phyloP scores from a whole-genome alignment of 1,284 basidiomycete species.

The Cutaneotrichosporon arboriforme region DNA sequence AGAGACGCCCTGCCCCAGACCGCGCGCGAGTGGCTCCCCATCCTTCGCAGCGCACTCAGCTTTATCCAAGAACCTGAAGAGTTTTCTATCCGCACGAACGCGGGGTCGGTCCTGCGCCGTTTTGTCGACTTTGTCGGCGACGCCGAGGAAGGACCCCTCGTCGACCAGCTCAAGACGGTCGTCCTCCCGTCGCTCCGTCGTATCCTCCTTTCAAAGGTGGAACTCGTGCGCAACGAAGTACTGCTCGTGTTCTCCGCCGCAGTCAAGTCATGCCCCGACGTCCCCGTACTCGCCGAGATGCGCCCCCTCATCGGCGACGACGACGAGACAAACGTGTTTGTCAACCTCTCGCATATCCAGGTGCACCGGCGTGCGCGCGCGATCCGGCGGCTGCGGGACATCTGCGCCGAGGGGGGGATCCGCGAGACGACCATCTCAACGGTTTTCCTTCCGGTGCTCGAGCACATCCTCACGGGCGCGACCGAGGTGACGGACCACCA shows the following conservation, averaged over 20 bases:
- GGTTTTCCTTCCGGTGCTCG: constrained; percentile 80
- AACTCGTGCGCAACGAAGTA: constrained; percentile 83
- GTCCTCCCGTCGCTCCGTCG: constrained; percentile 80
- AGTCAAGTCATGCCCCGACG: constrained; percentile 60
- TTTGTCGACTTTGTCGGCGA: constrained; percentile 63
- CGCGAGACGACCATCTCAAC: constrained; percentile 71
- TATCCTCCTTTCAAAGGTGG: constrained; percentile 70
- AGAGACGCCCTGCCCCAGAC: constrained; percentile 47
- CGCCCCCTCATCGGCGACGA: constrained; percentile 76
- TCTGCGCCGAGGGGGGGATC: constrained; percentile 65
- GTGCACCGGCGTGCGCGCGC: constrained; percentile 85
- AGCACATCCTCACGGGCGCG: constrained; percentile 69
- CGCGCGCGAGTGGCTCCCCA: constrained; percentile 62
- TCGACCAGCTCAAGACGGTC: constrained; percentile 58
- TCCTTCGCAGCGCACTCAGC: constrained; percentile 78
- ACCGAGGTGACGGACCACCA: constrained; percentile 73
- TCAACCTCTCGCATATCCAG: constrained; percentile 93
- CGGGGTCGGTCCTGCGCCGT: constrained; percentile 67
- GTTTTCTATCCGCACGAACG: constrained; percentile 77
- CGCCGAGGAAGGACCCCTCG: constrained; percentile 51
- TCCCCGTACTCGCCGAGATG: constrained; percentile 70
- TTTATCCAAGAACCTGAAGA: constrained; percentile 88
- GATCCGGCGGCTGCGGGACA: constrained; percentile 75
- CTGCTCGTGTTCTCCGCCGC: constrained; percentile 74
- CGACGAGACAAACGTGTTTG: constrained; percentile 94